A percentile compares a stretch with the other conserved stretches of the same genome.
These are phyloP conservation scores for Penicillium sp. DNA, from an alignment of 2,329 filamentous ascomycete genomes.

Conservation along the genomic window DNA sequence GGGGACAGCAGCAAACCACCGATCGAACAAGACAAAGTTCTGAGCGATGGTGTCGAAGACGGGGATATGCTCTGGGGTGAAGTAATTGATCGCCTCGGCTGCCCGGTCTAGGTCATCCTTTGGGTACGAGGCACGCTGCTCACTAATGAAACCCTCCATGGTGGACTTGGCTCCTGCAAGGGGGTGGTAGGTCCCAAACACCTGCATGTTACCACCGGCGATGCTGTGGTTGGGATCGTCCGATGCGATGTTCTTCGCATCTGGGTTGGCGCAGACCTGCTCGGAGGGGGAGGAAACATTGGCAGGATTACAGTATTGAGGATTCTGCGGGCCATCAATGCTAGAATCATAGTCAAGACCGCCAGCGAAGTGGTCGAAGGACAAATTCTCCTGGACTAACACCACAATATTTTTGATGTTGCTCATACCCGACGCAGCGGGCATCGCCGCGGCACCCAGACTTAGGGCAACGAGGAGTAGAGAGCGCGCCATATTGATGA, in stretches of 20 bases:
- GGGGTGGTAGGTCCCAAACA: conserved; percentile 40
- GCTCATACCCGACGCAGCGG: conserved; percentile 9
- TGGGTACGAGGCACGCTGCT: conserved; percentile 38
- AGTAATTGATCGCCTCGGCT: conserved; percentile 45
- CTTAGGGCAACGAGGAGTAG: conserved; percentile 7
- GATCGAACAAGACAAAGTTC: conserved; percentile 46
- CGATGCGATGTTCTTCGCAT: conserved; percentile 37
- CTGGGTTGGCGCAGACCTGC: conserved; percentile 37
- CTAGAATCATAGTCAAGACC: conserved; percentile 36
- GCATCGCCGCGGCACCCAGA: conserved; percentile 5
- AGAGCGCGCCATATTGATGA: conserved; percentile 2
- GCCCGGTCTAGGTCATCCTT: conserved; percentile 37
- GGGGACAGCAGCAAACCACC: conserved; percentile 43
- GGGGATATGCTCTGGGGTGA: conserved; percentile 40
- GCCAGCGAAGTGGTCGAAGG: conserved; percentile 42
- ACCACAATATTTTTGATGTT: conserved; percentile 51
- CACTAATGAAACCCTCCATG: conserved; percentile 44
- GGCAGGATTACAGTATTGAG: conserved; percentile 41
- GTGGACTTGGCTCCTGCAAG: conserved; percentile 21
- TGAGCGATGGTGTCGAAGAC: conserved; percentile 41
- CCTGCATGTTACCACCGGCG: conserved; percentile 42
- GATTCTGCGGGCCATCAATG: conserved; percentile 34
- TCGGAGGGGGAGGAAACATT: conserved; percentile 25
- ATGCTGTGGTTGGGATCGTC: conserved; percentile 47
- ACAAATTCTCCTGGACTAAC: conserved; percentile 44